Evolutionary conservation across 2,329 filamentous ascomycete genomes (phyloP).

Genomic region (Alternaria brassicicola): DNA sequence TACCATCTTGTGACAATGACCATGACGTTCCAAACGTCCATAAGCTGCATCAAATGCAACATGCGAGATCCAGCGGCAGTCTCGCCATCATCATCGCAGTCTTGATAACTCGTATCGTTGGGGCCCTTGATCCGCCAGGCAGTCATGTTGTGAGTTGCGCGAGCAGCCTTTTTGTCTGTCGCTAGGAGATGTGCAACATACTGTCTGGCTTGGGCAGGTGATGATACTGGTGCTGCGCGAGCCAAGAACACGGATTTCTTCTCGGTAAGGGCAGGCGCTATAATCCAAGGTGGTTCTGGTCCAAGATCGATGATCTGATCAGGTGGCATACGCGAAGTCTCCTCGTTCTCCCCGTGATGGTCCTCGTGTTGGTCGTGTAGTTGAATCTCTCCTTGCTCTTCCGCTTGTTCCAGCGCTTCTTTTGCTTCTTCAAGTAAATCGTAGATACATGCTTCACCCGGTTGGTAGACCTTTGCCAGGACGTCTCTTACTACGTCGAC

Average conservation of each 20-base stretch:
- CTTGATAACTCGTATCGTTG: constrained; percentile 70
- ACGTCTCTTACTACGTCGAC: constrained; percentile 72
- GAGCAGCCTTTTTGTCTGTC: constrained; percentile 82
- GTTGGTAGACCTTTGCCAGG: constrained; percentile 69
- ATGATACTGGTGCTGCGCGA: constrained; percentile 72
- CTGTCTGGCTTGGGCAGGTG: constrained; percentile 70
- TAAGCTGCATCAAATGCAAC: constrained; percentile 89
- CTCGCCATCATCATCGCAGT: constrained; percentile 96
- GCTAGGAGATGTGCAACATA: constrained; percentile 78
- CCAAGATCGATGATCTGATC: constrained; percentile 32
- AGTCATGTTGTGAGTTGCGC: constrained; percentile 92
- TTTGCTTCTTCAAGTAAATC: constrained; percentile 77
- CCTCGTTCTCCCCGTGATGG: constrained; percentile 8
- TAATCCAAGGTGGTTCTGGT: constrained; percentile 67
- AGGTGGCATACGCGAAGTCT: neutral
- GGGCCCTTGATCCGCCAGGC: constrained; percentile 81
- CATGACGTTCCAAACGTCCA: constrained; percentile 91
- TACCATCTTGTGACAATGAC: constrained; percentile 97
- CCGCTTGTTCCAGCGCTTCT: constrained; percentile 58
- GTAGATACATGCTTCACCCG: constrained; percentile 83
- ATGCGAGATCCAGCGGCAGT: constrained; percentile 85
- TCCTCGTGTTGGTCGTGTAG: constrained; percentile 29
- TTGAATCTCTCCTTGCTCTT: constrained; percentile 37
- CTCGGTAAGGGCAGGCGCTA: constrained; percentile 77
- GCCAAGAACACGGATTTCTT: constrained; percentile 89